Evolutionary conservation across 495 filamentous ascomycete genomes (phyloP).

Genomic region (Aspergillus campestris): DNA sequence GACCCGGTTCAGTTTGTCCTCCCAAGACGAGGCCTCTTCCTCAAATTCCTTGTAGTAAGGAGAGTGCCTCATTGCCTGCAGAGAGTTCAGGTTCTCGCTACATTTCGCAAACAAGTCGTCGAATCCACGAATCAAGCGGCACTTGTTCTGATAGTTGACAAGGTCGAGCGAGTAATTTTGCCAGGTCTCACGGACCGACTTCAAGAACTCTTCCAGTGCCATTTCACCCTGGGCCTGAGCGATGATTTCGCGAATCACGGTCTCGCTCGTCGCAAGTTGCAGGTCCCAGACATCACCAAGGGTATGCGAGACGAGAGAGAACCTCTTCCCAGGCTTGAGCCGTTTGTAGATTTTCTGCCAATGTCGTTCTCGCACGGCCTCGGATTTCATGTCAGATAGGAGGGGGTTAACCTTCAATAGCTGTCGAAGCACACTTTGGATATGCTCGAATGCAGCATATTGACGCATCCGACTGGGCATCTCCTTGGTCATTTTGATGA

Average conservation of each 20-base stretch:
- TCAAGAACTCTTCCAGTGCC: slow-evolving; percentile 96
- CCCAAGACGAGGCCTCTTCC: slow-evolving; percentile 92
- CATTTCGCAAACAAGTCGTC: slow-evolving; percentile 98
- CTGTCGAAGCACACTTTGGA: slow-evolving; percentile 82
- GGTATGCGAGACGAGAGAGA: slow-evolving; percentile 86
- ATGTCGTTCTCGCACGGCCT: slow-evolving; percentile 90
- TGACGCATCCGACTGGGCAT: slow-evolving; percentile 99
- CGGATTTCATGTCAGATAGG: slow-evolving; percentile 87
- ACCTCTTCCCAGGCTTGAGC: slow-evolving; percentile 80
- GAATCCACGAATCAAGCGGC: slow-evolving; percentile 93
- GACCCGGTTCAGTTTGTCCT: slow-evolving; percentile 94
- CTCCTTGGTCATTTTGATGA: slow-evolving; percentile 97
- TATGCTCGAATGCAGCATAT: slow-evolving; percentile 97
- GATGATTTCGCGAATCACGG: slow-evolving; percentile 82
- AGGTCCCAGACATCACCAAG: slow-evolving; percentile 98
- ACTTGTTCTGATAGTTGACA: slow-evolving; percentile 96
- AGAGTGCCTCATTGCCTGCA: slow-evolving; percentile 98
- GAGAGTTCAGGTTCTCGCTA: slow-evolving; percentile 91
- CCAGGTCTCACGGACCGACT: slow-evolving; percentile 95
- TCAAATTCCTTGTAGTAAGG: slow-evolving; percentile 99
- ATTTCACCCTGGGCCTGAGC: slow-evolving; percentile 95
- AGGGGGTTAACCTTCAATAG: slow-evolving; percentile 83
- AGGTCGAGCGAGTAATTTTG: slow-evolving; percentile 88
- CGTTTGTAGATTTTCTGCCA: slow-evolving; percentile 97
- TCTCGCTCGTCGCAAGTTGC: slow-evolving; percentile 76